These are phyloP conservation scores for Penicillium thymicola DNA, from an alignment of 2,329 filamentous ascomycete genomes.

Conservation along the genomic window DNA sequence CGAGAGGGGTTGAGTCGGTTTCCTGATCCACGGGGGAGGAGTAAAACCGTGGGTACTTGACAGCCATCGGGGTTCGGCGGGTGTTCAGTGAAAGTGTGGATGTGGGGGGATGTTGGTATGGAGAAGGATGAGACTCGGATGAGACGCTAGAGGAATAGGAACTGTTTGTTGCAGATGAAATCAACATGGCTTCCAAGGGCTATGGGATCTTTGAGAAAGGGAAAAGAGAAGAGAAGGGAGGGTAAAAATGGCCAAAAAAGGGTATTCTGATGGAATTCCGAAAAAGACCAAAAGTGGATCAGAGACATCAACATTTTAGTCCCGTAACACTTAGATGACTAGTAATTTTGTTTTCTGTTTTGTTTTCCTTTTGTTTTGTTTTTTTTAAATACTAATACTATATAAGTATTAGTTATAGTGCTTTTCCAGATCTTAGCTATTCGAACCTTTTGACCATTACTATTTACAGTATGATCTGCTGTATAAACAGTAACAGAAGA, in stretches of 20 bases:
- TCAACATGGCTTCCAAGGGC: constrained; percentile 21
- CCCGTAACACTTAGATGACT: constrained; percentile 26
- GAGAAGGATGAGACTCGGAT: constrained; percentile 27
- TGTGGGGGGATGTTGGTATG: constrained; percentile 25
- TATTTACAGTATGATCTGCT: not conserved
- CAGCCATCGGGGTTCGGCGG: constrained; percentile 14
- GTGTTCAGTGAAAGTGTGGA: constrained; percentile 24
- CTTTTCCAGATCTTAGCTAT: not conserved
- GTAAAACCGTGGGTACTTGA: constrained; percentile 34
- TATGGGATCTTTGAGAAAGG: not conserved
- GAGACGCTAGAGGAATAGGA: constrained; percentile 29
- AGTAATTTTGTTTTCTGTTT: constrained; percentile 15
- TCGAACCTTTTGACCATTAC: not conserved
- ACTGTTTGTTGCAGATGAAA: constrained; percentile 26
- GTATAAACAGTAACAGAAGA: not conserved
- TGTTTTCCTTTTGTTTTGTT: too few species aligned
- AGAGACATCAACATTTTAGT: constrained; percentile 23
- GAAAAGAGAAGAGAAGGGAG: not conserved
- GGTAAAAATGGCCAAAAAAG: not conserved
- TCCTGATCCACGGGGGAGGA: constrained; percentile 32
- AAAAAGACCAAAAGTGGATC: constrained; percentile 27
- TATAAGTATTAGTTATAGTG: too few species aligned
- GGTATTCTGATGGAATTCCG: constrained; percentile 14
- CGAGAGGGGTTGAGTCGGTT: constrained; percentile 30
- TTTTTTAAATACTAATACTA: too few species aligned